Evolutionary conservation across 345 rosid species (phyloP), one percentile per base, ranked within the genome.

Genomic region (Salix suchowensis): DNA sequence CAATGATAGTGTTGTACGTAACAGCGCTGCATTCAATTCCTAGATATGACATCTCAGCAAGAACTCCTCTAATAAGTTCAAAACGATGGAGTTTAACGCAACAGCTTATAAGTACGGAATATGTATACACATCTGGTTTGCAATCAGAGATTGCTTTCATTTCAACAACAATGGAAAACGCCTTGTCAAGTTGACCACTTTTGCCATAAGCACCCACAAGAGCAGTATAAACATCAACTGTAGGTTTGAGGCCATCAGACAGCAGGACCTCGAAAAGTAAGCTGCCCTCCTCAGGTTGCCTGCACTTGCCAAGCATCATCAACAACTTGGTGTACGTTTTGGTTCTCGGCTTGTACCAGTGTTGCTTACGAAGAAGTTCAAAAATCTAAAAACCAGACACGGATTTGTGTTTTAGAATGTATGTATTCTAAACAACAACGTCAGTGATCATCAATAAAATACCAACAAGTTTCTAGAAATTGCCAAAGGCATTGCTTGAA

Each of bases 331-430:
- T 79, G 72, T 89, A 89, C 0, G 89, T 88, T 76, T 83, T 90
- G 86, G 93, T 82, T 81, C 94, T 88, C 61, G 97, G 92, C 68
- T 85, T 83, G 73, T 94, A 91, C 97, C 97, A 92, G 1, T 84
- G 89, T 75, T 94, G 94, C 84, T 86, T 85, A 14, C 92, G 91
- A 28, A 94, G 92, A 79, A 91, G 97, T 67, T 78, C 81, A 74
- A 92, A 91, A 71, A 92, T 91, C 95, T 90, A 80, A 64, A 48
- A 70, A 61, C 26, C 24, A 26, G 42, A 44, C 61, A 24, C 52
- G 48, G 55, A 75, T n/a, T 19, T 55, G n/a, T 21, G n/a, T n/a
- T 21, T 9, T 55, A 55, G 61, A 65, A 26, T 15, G n/a, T 34
- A 65, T 65, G 18, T 19, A 60, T 39, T 75, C 34, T 12, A 75